phyloP scores from a whole-genome alignment of 371 early-diverging fungal genomes.

The Rhizopus arrhizus region DNA sequence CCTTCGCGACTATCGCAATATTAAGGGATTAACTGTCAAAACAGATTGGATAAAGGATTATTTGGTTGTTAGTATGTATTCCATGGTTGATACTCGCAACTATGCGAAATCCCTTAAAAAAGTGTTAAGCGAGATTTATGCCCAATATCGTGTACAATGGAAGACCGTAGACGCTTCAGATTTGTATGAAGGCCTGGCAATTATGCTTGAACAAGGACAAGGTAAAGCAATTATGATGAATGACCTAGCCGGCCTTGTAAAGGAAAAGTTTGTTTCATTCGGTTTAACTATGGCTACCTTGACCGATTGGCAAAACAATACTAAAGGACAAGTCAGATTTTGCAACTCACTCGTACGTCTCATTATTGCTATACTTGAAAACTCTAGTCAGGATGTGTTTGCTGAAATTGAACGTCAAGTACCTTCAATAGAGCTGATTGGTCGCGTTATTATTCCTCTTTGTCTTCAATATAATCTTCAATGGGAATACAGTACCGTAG shows the following conservation, averaged over 20 bases:
- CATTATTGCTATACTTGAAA: slow-evolving; percentile 58
- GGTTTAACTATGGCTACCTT: slow-evolving; percentile 46
- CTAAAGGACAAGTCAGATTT: slow-evolving; percentile 36
- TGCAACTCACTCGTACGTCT: slow-evolving; percentile 58
- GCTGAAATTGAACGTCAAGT: slow-evolving; percentile 49
- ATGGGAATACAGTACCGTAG: slow-evolving; percentile 30
- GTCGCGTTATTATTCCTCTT: slow-evolving; percentile 54
- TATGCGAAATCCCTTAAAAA: slow-evolving; percentile 48
- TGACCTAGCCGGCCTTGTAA: slow-evolving; percentile 48
- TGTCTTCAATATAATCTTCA: slow-evolving; percentile 54
- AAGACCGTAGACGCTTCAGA: slow-evolving; percentile 58
- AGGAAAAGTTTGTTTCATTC: slow-evolving; percentile 53
- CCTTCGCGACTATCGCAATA: slow-evolving; percentile 53
- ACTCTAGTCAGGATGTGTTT: slow-evolving; percentile 56
- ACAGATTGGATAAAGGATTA: slow-evolving; percentile 66
- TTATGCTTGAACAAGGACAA: slow-evolving; percentile 48
- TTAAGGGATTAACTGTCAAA: slow-evolving; percentile 43
- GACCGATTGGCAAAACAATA: slow-evolving; percentile 47
- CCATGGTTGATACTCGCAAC: slow-evolving; percentile 43
- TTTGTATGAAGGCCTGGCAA: slow-evolving; percentile 52
- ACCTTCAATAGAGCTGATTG: slow-evolving; percentile 50
- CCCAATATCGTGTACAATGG: slow-evolving; percentile 51
- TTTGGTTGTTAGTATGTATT: slow-evolving; percentile 38
- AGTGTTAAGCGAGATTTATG: slow-evolving; percentile 45
- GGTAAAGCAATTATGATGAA: slow-evolving; percentile 43